Conservation (phyloP, 139 green algal species). For the Choricystis sp. region DNA sequence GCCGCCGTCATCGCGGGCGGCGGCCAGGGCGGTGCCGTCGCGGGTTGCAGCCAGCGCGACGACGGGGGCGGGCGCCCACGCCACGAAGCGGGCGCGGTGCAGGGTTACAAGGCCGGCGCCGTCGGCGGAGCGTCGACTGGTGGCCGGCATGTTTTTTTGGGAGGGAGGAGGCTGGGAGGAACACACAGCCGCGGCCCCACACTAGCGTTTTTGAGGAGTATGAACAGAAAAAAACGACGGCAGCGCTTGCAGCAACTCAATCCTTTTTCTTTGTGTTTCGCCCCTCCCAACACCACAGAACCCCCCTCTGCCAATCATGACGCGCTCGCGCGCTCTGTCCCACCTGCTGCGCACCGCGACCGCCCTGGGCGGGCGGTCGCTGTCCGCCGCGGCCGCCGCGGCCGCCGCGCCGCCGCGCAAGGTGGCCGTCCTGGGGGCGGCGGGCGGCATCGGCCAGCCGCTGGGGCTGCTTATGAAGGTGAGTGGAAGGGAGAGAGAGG, state of each 20-base stretch:
- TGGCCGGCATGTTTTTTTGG: conserved; percentile 1
- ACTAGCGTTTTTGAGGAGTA: too few species aligned
- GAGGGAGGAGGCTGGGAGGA: too few species aligned
- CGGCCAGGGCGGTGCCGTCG: conserved; percentile 46
- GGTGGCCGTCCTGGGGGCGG: conserved; percentile 72
- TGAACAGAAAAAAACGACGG: not conserved
- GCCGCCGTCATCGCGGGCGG: conserved; percentile 56
- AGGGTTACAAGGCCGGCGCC: conserved; percentile 33
- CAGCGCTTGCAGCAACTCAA: not conserved
- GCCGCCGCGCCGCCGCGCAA: conserved; percentile 46
- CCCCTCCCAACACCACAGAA: too few species aligned
- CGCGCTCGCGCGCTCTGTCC: too few species aligned
- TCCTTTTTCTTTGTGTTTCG: not conserved
- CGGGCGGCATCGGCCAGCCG: conserved; percentile 82
- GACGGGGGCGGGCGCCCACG: conserved; percentile 56
- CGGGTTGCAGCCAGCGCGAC: conserved; percentile 44
- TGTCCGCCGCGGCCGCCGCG: conserved; percentile 5
- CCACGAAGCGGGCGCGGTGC: conserved; percentile 51
- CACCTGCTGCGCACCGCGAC: too few species aligned
- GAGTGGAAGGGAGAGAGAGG: too few species aligned
- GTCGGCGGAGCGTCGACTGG: not conserved
- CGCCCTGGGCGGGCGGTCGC: conserved; percentile 4
- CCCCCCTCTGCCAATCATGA: not conserved
- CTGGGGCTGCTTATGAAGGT: conserved; percentile 91
- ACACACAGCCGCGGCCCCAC: too few species aligned